Evolutionary conservation across 371 early-diverging fungal genomes (phyloP).

Genomic region (Ordospora colligata): DNA sequence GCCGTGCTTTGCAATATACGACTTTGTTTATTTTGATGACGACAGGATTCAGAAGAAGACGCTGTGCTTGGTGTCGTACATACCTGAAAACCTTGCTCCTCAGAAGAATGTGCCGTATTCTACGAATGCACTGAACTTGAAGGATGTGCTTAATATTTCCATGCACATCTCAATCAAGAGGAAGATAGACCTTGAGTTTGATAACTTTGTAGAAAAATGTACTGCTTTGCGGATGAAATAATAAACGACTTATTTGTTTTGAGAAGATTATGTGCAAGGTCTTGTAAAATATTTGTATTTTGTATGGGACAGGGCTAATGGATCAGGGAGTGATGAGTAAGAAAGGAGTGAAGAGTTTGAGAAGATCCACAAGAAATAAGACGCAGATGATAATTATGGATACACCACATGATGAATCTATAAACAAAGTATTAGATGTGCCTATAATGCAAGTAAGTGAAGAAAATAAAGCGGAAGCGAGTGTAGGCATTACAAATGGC

Average conservation of each 20-base stretch:
- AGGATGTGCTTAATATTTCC: slow-evolving; percentile 4
- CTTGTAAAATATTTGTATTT: background rate
- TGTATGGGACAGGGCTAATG: background rate
- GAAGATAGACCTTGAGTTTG: slow-evolving; percentile 16
- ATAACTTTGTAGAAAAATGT: slow-evolving; percentile 28
- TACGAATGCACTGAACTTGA: slow-evolving; percentile 24
- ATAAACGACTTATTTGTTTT: background rate
- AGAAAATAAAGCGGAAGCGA: background rate
- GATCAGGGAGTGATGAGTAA: background rate
- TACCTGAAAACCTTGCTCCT: slow-evolving; percentile 45
- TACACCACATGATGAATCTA: background rate
- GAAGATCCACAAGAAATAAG: background rate
- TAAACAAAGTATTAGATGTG: too few species aligned
- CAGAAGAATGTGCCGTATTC: slow-evolving; percentile 50
- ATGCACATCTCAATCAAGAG: slow-evolving; percentile 23
- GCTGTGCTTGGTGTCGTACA: slow-evolving; percentile 50
- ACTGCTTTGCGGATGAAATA: slow-evolving; percentile 17
- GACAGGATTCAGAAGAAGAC: slow-evolving; percentile 44
- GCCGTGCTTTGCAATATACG: slow-evolving; percentile 54
- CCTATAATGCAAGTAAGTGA: background rate
- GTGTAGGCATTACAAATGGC: background rate
- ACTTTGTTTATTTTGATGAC: slow-evolving; percentile 48
- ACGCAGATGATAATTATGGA: background rate
- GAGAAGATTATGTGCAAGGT: too few species aligned
- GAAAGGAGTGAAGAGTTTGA: background rate